A percentile compares a stretch with the other conserved stretches of the same genome.
Conservation (phyloP, 495 filamentous ascomycete species). For the Penicillium subrubescens region DNA sequence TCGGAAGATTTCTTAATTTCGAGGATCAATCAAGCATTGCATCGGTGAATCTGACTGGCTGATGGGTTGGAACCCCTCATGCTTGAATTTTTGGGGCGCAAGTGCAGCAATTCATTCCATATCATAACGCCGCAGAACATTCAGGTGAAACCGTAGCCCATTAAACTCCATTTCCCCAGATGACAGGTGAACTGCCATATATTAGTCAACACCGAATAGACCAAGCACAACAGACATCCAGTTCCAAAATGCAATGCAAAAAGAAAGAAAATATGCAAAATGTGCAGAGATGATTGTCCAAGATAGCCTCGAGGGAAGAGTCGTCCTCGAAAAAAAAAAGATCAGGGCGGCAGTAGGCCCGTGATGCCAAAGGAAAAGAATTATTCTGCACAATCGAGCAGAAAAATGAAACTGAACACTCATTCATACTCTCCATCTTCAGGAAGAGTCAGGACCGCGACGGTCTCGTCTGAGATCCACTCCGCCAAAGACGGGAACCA, state of each 20-base stretch:
- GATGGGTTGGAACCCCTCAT: too few relatives aligned
- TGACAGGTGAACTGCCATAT: constrained; percentile 4
- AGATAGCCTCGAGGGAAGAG: not conserved
- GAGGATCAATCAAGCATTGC: too few relatives aligned
- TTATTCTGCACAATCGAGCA: not conserved
- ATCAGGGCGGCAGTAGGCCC: not conserved
- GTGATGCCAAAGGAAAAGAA: not conserved
- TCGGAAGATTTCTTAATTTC: not conserved
- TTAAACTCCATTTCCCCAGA: not conserved
- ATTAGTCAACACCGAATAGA: not conserved
- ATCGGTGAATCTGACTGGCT: too few relatives aligned
- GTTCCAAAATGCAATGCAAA: constrained; percentile 11
- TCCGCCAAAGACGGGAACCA: constrained; percentile 34
- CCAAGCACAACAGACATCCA: not conserved
- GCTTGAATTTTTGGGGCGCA: too few relatives aligned
- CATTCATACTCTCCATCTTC: constrained; percentile 36
- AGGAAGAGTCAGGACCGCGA: constrained; percentile 14
- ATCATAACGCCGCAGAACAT: constrained; percentile 6
- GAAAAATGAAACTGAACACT: not conserved
- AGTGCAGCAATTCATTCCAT: too few relatives aligned
- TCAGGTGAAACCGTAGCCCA: not conserved
- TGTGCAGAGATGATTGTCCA: constrained; percentile 1
- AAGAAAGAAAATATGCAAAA: constrained; percentile 9
- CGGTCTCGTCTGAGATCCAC: constrained; percentile 36
- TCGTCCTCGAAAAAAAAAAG: constrained; percentile 9